These are phyloP conservation scores for Nemania sp. DNA, from an alignment of 2,329 filamentous ascomycete species.

Conservation along the genomic window DNA sequence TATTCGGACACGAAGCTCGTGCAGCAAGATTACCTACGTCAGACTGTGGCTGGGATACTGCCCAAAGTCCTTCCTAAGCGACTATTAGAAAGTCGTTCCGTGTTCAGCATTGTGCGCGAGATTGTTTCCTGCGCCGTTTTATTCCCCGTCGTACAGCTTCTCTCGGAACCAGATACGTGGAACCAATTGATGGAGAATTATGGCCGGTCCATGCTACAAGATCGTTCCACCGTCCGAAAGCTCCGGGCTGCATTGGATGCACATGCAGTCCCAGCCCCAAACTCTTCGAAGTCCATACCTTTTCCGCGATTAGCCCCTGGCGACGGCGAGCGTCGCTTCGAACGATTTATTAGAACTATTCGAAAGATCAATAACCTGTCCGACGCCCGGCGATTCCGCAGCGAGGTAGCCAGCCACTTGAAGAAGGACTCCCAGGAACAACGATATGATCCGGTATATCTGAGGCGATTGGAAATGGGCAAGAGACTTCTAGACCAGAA, in stretches of 20 bases:
- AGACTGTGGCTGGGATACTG: conserved; percentile 72
- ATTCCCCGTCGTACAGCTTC: conserved; percentile 75
- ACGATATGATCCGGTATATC: conserved; percentile 80
- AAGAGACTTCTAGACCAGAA: conserved; percentile 89
- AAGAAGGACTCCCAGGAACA: conserved; percentile 81
- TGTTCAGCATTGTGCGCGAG: conserved; percentile 81
- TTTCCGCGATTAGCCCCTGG: conserved; percentile 80
- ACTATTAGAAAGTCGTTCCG: conserved; percentile 78
- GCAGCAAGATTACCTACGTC: conserved; percentile 87
- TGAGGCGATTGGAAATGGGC: conserved; percentile 88
- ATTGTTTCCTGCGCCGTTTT: conserved; percentile 93
- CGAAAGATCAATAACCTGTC: conserved; percentile 88
- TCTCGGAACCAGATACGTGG: conserved; percentile 95
- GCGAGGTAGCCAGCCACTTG: conserved; percentile 88
- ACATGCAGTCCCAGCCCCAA: conserved; percentile 83
- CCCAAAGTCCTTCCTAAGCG: conserved; percentile 74
- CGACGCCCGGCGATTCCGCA: conserved; percentile 89
- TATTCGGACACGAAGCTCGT: conserved; percentile 82
- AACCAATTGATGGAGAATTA: conserved; percentile 94
- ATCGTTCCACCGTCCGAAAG: conserved; percentile 91
- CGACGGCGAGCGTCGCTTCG: conserved; percentile 90
- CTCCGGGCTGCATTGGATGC: conserved; percentile 90
- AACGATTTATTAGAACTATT: conserved; percentile 89
- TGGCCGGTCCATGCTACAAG: conserved; percentile 85
- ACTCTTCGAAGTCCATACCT: conserved; percentile 63